Evolutionary conservation across 2,329 filamentous ascomycete species (phyloP).

Genomic region (Cladophialophora carrionii): DNA sequence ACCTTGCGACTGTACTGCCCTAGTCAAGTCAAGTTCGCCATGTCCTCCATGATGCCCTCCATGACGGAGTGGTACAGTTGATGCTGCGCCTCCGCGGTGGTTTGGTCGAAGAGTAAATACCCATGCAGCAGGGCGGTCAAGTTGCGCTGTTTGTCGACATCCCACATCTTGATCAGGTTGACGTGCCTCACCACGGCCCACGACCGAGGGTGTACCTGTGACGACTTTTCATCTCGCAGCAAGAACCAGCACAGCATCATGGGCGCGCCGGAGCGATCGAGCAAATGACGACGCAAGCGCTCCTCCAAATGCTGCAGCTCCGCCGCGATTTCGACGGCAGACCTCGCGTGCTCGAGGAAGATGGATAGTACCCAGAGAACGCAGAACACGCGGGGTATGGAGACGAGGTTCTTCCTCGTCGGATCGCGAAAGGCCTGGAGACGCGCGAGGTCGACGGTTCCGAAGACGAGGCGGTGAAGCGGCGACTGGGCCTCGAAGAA

Average conservation of each 20-base stretch:
- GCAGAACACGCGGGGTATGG: neutral
- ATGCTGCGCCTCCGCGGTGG: neutral
- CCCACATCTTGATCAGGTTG: neutral
- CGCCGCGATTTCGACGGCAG: neutral
- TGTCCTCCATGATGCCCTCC: neutral
- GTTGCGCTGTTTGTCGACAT: neutral
- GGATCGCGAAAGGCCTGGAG: neutral
- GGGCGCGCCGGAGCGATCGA: neutral
- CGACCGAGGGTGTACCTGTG: neutral
- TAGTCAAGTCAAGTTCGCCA: neutral
- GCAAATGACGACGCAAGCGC: neutral
- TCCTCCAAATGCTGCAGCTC: neutral
- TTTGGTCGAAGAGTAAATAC: neutral
- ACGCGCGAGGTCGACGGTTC: neutral
- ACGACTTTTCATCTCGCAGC: neutral
- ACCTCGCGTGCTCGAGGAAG: neutral
- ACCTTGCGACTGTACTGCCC: no score
- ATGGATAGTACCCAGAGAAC: neutral
- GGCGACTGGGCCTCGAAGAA: neutral
- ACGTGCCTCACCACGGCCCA: neutral
- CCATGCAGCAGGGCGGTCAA: neutral
- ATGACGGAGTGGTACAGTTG: neutral
- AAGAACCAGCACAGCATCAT: neutral
- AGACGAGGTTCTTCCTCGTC: neutral
- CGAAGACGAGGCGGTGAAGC: neutral